phyloP scores from a whole-genome alignment of 129 eudicot species.

The Oenanthe sinensis region DNA sequence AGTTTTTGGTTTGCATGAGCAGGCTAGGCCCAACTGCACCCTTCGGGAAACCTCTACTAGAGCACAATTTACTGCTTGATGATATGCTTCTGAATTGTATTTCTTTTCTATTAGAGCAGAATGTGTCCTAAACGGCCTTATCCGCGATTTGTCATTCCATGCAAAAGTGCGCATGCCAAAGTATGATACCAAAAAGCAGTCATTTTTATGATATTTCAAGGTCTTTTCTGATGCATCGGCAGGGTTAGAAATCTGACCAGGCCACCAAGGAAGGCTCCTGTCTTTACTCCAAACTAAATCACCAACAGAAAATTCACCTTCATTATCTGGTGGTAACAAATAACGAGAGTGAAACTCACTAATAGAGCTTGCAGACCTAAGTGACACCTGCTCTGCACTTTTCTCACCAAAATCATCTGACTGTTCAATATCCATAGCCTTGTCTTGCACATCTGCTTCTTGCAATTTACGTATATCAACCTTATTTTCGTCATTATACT shows the following conservation, averaged over 20 bases:
- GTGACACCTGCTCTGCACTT: conserved; percentile 20
- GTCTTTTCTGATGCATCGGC: conserved; percentile 77
- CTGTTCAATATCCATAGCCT: conserved; percentile 29
- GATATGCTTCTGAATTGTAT: conserved; percentile 47
- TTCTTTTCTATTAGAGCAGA: conserved; percentile 44
- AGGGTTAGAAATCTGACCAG: conserved; percentile 72
- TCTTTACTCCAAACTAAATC: conserved; percentile 89
- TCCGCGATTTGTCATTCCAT: conserved; percentile 55
- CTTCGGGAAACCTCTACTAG: conserved; percentile 74
- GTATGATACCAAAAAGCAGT: conserved; percentile 65
- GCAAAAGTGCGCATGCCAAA: conserved; percentile 81
- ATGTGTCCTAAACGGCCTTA: conserved; percentile 52
- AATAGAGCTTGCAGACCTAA: conserved; percentile 19
- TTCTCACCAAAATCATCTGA: conserved; percentile 13
- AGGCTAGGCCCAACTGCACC: conserved; percentile 63
- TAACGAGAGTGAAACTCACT: conserved; percentile 28
- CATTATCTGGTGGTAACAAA: conserved; percentile 38
- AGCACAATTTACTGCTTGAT: conserved; percentile 56
- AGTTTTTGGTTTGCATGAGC: conserved; percentile 51
- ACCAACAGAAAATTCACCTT: conserved; percentile 44
- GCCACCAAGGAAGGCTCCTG: conserved; percentile 92
- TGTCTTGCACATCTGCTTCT: conserved; percentile 22
- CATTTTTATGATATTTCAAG: conserved; percentile 54
- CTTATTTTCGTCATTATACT: conserved; percentile 9
- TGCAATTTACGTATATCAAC: conserved; percentile 6